These are phyloP conservation scores for Alliaria petiolata DNA, from an alignment of 345 rosid genomes.

Conservation along the genomic window DNA sequence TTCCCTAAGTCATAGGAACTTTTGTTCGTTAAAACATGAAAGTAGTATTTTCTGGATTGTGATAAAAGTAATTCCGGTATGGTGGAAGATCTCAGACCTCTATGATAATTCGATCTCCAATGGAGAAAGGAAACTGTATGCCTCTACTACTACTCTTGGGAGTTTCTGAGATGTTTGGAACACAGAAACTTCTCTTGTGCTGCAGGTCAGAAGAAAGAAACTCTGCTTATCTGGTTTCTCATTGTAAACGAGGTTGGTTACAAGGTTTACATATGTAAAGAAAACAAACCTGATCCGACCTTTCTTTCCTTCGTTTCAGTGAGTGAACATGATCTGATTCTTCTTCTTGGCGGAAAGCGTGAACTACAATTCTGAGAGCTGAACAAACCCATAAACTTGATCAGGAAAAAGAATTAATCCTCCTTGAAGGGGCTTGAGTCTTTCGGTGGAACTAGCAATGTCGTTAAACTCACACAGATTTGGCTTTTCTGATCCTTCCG, in stretches of 20 bases:
- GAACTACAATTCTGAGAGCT: constrained; percentile 84
- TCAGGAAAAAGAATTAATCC: background rate
- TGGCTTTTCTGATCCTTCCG: constrained; percentile 65
- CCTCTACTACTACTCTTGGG: constrained; percentile 65
- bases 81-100: constrained; percentile 44
- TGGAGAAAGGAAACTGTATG: constrained; percentile 81
- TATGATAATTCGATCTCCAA: constrained; percentile 79
- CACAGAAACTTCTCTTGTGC: constrained; percentile 56
- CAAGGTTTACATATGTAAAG: background rate
- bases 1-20: constrained; percentile 54
- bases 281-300: constrained; percentile 63
- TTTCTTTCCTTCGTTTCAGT: constrained; percentile 67
- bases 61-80: background rate
- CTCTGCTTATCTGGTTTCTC: background rate
- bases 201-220: constrained; percentile 22
- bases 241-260: background rate
- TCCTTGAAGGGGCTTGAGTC: background rate
- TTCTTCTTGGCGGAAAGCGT: constrained; percentile 70
- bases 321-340: constrained; percentile 51
- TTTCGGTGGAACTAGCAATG: background rate
- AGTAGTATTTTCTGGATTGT: background rate
- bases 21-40: constrained; percentile 4
- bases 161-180: constrained; percentile 43
- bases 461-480: constrained; percentile 65
- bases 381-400: constrained; percentile 17